These are phyloP conservation scores for Calonectria honghensis DNA, from an alignment of 2,329 filamentous ascomycete species.

Conservation along the genomic window DNA sequence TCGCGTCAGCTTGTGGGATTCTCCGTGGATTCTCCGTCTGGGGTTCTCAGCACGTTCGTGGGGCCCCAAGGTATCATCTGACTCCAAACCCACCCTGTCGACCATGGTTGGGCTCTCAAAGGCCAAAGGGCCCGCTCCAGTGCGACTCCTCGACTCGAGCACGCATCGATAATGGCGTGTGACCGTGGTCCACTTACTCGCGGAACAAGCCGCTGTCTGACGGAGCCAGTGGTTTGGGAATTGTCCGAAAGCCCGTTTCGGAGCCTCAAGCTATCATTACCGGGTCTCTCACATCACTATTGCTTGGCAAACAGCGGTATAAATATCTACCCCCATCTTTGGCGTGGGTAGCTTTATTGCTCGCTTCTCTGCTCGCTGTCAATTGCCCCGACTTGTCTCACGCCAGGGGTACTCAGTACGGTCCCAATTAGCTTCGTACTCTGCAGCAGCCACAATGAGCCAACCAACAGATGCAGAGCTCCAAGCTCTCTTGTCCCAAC, in stretches of 20 bases:
- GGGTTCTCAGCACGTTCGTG: constrained; percentile 1
- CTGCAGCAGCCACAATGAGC: constrained; percentile 10
- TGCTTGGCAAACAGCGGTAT: background rate
- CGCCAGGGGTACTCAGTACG: background rate
- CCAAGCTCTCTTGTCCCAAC: constrained; percentile 12
- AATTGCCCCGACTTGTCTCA: constrained; percentile 3
- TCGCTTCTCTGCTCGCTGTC: background rate
- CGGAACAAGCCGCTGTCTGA: background rate
- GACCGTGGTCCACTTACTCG: constrained; percentile 7
- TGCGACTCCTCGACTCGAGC: background rate
- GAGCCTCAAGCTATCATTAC: background rate
- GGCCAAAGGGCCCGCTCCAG: background rate
- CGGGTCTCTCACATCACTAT: background rate
- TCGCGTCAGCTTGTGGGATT: constrained; percentile 4
- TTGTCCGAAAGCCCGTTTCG: background rate
- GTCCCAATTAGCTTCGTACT: background rate
- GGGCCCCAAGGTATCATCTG: constrained; percentile 19
- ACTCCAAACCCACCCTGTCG: constrained; percentile 1
- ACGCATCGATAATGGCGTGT: background rate
- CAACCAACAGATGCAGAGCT: constrained; percentile 19
- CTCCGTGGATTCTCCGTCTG: constrained; percentile 24
- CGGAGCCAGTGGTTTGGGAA: background rate
- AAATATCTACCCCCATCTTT: background rate
- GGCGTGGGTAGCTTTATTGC: background rate
- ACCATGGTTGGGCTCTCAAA: background rate